These are phyloP conservation scores for Cystobasidium pallidum DNA, from an alignment of 1,284 basidiomycete genomes.

Conservation along the genomic window DNA sequence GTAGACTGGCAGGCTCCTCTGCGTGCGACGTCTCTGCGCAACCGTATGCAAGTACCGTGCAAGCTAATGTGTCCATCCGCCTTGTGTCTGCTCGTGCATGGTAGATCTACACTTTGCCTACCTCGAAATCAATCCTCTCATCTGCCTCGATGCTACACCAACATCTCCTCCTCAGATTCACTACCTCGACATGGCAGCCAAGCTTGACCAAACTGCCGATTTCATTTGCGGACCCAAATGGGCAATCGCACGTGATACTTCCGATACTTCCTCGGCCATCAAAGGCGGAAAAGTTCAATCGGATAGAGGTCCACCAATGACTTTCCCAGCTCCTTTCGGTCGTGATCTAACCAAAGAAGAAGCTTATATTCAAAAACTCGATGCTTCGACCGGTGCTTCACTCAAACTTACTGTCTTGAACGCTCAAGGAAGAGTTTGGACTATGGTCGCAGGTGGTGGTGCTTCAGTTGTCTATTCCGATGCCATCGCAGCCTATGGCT, in stretches of 20 bases:
- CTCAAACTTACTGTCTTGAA: conserved; percentile 98
- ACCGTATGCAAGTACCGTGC: too few relatives aligned
- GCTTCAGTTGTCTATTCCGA: conserved; percentile 81
- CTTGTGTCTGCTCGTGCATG: too few relatives aligned
- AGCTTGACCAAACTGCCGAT: conserved; percentile 97
- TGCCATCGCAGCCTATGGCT: conserved; percentile 95
- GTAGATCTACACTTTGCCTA: conserved; percentile 72
- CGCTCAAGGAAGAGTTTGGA: conserved; percentile 93
- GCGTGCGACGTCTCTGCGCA: too few relatives aligned
- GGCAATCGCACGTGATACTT: conserved; percentile 91
- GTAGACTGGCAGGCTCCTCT: background rate
- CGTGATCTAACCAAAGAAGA: conserved; percentile 98
- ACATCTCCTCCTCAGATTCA: conserved; percentile 78
- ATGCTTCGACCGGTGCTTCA: conserved; percentile 94
- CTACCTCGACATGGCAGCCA: conserved; percentile 99
- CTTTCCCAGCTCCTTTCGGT: conserved; percentile 81
- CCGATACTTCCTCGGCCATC: conserved; percentile 64
- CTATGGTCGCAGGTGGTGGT: conserved; percentile 92
- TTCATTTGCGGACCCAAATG: conserved; percentile 98
- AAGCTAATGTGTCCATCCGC: too few relatives aligned
- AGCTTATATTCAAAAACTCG: conserved; percentile 98
- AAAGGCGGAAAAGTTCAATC: conserved; percentile 65
- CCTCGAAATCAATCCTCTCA: conserved; percentile 98
- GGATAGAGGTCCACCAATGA: conserved; percentile 95
- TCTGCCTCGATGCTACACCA: conserved; percentile 82